phyloP scores from a whole-genome alignment of 768 basidiomycete species.

The Lyophyllum atratum region DNA sequence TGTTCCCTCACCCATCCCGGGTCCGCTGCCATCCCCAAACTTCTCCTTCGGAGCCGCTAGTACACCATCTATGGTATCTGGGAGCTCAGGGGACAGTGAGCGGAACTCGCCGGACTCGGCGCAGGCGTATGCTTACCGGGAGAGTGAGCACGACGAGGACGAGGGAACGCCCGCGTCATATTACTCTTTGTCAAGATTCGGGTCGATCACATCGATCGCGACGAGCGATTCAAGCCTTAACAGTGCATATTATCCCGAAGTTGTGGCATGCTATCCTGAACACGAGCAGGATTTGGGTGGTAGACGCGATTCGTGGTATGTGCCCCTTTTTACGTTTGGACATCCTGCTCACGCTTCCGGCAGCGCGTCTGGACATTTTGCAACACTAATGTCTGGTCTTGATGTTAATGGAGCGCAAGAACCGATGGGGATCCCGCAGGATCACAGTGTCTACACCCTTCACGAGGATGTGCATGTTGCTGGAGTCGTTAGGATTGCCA shows the following conservation, averaged over 20 bases:
- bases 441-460: slow-evolving; percentile 21
- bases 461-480: slow-evolving; percentile 24
- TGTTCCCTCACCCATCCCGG: slow-evolving; percentile 46
- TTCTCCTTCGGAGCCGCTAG: slow-evolving; percentile 67
- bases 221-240: slow-evolving; percentile 60
- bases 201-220: slow-evolving; percentile 60
- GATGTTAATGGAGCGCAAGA: slow-evolving; percentile 35
- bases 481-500: slow-evolving; percentile 6
- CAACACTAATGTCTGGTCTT: slow-evolving; percentile 44
- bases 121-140: slow-evolving; percentile 47
- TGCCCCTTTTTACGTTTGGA: slow-evolving; percentile 19
- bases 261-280: slow-evolving; percentile 37
- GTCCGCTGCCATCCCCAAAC: slow-evolving; percentile 61
- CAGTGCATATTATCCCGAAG: slow-evolving; percentile 52
- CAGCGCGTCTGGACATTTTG: slow-evolving; percentile 39
- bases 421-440: slow-evolving; percentile 9
- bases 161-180: slow-evolving; percentile 47
- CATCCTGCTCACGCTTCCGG: slow-evolving; percentile 9
- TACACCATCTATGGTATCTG: slow-evolving; percentile 50
- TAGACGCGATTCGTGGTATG: slow-evolving; percentile 45
- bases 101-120: slow-evolving; percentile 56
- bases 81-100: slow-evolving; percentile 51
- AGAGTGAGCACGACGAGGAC: slow-evolving; percentile 56
- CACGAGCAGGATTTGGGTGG: slow-evolving; percentile 24
- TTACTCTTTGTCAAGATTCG: slow-evolving; percentile 55